phyloP scores from a whole-genome alignment of 768 basidiomycete species.

The Xerocomus brunneocitrinus region DNA sequence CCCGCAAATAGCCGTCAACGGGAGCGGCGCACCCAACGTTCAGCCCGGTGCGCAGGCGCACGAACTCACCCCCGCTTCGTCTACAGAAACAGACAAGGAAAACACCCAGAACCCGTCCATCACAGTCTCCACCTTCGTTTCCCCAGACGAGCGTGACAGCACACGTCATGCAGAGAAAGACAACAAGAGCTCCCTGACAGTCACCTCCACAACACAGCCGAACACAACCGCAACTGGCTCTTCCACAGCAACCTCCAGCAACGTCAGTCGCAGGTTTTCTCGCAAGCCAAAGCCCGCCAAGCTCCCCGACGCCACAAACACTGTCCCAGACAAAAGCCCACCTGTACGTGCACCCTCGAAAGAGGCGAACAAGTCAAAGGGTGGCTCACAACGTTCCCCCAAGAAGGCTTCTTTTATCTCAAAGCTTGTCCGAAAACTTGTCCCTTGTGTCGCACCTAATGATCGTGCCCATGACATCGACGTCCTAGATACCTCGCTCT shows the following conservation, averaged over 20 bases:
- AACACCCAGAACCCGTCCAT: constrained; percentile 32
- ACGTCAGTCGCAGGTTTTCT: constrained; percentile 27
- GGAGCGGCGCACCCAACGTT: constrained; percentile 19
- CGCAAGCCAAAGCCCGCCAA: constrained; percentile 24
- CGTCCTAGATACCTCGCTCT: constrained; percentile 18
- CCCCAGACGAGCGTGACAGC: constrained; percentile 31
- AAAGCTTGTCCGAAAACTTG: constrained; percentile 54
- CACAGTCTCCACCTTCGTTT: constrained; percentile 32
- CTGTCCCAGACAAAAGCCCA: constrained; percentile 25
- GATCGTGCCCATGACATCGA: constrained; percentile 45
- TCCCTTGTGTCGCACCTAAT: constrained; percentile 62
- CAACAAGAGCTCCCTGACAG: constrained; percentile 44
- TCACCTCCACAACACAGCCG: constrained; percentile 41
- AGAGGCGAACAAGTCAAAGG: constrained; percentile 32
- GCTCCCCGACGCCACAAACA: constrained; percentile 12
- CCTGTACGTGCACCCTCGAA: constrained; percentile 32
- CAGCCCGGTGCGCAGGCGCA: constrained; percentile 25
- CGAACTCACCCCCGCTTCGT: constrained; percentile 28
- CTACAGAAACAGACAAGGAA: constrained; percentile 35
- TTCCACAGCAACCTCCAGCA: constrained; percentile 19
- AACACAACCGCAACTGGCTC: constrained; percentile 28
- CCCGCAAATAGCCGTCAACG: constrained; percentile 24
- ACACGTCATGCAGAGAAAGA: constrained; percentile 34
- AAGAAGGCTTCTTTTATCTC: constrained; percentile 54
- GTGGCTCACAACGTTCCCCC: constrained; percentile 32